Evolutionary conservation across 2,329 filamentous ascomycete species (phyloP).

Genomic region (Pseudocercospora eumusae): DNA sequence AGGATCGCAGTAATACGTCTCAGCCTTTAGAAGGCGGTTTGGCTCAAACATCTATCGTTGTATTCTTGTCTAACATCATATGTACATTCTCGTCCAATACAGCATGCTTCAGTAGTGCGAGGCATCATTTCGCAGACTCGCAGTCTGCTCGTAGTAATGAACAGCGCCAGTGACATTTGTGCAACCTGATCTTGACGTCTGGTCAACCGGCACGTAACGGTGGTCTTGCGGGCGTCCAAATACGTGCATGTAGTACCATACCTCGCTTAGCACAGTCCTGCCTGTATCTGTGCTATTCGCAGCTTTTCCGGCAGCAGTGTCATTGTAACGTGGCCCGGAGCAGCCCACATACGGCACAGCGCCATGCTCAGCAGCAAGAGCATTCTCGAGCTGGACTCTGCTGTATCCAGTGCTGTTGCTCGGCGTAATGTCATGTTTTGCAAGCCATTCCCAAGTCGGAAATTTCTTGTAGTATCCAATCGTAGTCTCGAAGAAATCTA

Average conservation of each 20-base stretch:
- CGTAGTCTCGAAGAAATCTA: constrained; percentile 64
- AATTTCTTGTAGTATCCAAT: constrained; percentile 59
- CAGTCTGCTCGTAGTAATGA: constrained; percentile 56
- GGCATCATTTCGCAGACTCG: background rate
- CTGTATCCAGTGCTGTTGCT: constrained; percentile 61
- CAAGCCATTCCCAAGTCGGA: constrained; percentile 64
- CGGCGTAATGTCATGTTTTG: constrained; percentile 56
- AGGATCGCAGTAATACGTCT: background rate
- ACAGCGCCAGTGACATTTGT: constrained; percentile 57
- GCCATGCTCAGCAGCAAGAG: constrained; percentile 55
- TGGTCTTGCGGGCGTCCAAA: constrained; percentile 59
- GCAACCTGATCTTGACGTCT: constrained; percentile 56
- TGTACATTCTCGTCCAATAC: background rate
- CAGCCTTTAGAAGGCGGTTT: background rate
- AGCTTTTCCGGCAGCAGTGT: constrained; percentile 58
- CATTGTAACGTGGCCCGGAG: constrained; percentile 61
- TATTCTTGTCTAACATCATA: background rate
- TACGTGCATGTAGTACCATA: constrained; percentile 68
- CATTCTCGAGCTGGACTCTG: constrained; percentile 54
- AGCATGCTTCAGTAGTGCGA: background rate
- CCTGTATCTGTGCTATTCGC: constrained; percentile 55
- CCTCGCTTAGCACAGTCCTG: constrained; percentile 59
- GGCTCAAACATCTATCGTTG: background rate
- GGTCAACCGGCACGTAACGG: constrained; percentile 52
- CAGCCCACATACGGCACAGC: constrained; percentile 63